Evolutionary conservation across 2,329 filamentous ascomycete species (phyloP), one percentile per base, ranked within the genome.

Genomic region (Fusarium sp.): DNA sequence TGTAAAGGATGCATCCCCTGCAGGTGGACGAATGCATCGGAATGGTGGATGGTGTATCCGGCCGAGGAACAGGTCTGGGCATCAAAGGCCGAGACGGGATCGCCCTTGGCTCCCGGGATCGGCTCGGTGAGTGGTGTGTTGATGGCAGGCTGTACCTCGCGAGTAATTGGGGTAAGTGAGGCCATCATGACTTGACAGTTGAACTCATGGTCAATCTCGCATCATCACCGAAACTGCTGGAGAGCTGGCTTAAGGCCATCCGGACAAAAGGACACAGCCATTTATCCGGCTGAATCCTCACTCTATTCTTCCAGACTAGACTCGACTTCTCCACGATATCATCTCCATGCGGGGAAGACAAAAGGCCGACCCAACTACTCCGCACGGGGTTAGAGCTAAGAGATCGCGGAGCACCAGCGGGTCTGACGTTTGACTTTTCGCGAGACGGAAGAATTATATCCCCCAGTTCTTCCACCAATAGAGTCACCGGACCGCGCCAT

Each of bases 281-380:
- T n/a, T 39, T 39, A n/a, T 9, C 37, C 37, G 31, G 31, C 31
- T 34, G 18, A 43, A 10, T 43, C 23, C 50, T 37, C 27, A 53
- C 37, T 28, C 23, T 34, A 9, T 12, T 9, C 31, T 34, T 34
- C 31, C 31, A 9, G 12, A 34, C 18, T 40, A 30, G 50, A 27
- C 43, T 47, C 48, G 37, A 28, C 41, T 65, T 65, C 53, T 51
- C 43, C 50, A 44, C 64, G 50, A 68, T 43, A 62, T 59, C 53
- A 41, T 68, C 63, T 13, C 40, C 40, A 61, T 68, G 68, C 68
- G 68, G 68, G 68, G 68, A 71, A 69, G 58, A 66, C 50, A 37
- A 52, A 55, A 66, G 23, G 36, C 52, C 40, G 58, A 60, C 54
- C 50, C 34, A 67, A 43, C 66, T 71, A 71, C 68, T 71, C 68